Conservation (phyloP, 2,329 filamentous ascomycete species). For the Zasmidium angulare region DNA sequence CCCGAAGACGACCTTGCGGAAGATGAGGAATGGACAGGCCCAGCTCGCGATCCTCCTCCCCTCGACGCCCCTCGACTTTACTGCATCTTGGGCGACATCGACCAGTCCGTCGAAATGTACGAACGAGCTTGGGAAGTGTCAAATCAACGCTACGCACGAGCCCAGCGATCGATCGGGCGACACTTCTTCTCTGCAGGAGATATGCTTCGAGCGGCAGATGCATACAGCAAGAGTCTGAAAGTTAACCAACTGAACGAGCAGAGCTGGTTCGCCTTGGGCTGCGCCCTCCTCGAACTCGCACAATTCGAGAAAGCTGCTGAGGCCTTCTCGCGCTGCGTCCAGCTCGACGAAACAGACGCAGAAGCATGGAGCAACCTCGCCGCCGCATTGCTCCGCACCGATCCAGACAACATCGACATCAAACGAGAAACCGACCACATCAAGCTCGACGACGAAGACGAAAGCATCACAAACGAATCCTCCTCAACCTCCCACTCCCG, state of each 20-base stretch:
- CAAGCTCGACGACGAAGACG: conserved; percentile 38
- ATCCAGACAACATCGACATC: conserved; percentile 21
- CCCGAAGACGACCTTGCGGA: conserved; percentile 36
- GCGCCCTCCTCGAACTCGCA: conserved; percentile 76
- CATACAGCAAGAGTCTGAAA: conserved; percentile 73
- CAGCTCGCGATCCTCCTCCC: conserved; percentile 68
- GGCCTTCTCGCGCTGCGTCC: conserved; percentile 79
- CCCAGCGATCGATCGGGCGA: conserved; percentile 83
- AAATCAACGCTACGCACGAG: conserved; percentile 74
- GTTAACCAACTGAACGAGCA: conserved; percentile 80
- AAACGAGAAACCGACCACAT: conserved; percentile 12
- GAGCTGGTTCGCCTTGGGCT: conserved; percentile 88
- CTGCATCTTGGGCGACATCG: conserved; percentile 91
- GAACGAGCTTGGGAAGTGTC: conserved; percentile 87
- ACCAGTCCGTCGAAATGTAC: conserved; percentile 72
- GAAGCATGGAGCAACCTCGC: conserved; percentile 95
- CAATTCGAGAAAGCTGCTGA: conserved; percentile 77
- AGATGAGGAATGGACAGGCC: conserved; percentile 60
- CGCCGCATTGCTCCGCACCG: conserved; percentile 64
- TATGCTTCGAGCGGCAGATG: conserved; percentile 67
- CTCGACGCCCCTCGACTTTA: conserved; percentile 83
- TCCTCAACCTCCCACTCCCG: conserved; percentile 37
- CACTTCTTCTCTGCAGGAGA: conserved; percentile 68
- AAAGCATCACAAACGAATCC: conserved; percentile 25
- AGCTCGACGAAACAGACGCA: conserved; percentile 82